phyloP scores from a whole-genome alignment of 495 filamentous ascomycete genomes.

The Aspergillus heteromorphus region DNA sequence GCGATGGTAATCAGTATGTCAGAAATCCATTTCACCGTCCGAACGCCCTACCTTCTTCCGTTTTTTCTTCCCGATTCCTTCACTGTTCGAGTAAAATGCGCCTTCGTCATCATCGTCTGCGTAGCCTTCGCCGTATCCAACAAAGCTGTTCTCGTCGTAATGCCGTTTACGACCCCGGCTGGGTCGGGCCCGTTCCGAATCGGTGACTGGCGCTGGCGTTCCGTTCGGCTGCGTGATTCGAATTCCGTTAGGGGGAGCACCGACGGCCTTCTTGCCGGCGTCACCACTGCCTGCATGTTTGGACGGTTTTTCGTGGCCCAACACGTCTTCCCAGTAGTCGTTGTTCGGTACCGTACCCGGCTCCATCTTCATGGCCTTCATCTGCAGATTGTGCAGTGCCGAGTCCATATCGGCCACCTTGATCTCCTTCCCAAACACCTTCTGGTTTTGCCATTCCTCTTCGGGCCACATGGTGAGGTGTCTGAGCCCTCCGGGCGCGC shows the following conservation, averaged over 20 bases:
- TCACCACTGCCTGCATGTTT: conserved; percentile 30
- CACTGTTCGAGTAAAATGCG: conserved; percentile 41
- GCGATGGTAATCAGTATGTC: conserved; percentile 9
- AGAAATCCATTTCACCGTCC: neutral
- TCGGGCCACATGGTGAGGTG: conserved; percentile 53
- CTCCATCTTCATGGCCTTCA: conserved; percentile 50
- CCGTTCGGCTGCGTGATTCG: conserved; percentile 29
- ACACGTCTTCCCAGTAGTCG: conserved; percentile 51
- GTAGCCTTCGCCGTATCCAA: conserved; percentile 63
- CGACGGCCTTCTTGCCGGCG: conserved; percentile 32
- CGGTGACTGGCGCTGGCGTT: conserved; percentile 22
- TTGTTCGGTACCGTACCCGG: conserved; percentile 52
- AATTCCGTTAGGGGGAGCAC: conserved; percentile 25
- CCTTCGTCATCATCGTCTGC: conserved; percentile 55
- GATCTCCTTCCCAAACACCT: conserved; percentile 57
- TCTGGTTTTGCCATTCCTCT: conserved; percentile 61
- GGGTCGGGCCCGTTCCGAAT: conserved; percentile 44
- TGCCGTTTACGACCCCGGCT: conserved; percentile 61
- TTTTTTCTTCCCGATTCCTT: conserved; percentile 43
- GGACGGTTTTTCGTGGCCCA: conserved; percentile 54
- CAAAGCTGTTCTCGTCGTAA: conserved; percentile 64
- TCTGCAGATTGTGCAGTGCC: conserved; percentile 42
- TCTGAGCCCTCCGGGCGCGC: conserved; percentile 34
- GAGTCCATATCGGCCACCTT: conserved; percentile 41
- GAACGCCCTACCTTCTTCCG: conserved; percentile 45